Percentiles rank a stretch among this genome's conserved stretches.
Evolutionary conservation across 2,329 filamentous ascomycete genomes (phyloP).

Genomic region (Emmonsiellopsis sp.): DNA sequence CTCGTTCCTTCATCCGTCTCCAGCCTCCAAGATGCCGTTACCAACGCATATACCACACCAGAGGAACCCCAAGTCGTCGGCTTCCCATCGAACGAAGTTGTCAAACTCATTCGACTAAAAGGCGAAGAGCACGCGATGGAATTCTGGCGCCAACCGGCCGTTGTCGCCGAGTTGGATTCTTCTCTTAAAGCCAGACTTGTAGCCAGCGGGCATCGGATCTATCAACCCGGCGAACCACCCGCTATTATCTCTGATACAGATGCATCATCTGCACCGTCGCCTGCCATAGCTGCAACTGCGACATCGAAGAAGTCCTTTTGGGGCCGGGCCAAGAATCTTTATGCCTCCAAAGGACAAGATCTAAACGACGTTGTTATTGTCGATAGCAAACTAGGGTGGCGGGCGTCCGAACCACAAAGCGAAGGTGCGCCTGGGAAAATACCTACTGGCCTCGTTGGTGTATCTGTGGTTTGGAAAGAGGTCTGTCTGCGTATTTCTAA

Average conservation of each 20-base stretch:
- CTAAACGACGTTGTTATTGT: constrained; percentile 12
- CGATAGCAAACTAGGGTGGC: constrained; percentile 23
- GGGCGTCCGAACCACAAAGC: constrained; percentile 10
- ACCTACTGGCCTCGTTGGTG: constrained; percentile 17
- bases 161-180: constrained; percentile 31
- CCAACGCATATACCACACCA: constrained; percentile 11
- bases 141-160: constrained; percentile 35
- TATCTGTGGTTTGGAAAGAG: constrained; percentile 27
- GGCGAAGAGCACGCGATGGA: constrained; percentile 31
- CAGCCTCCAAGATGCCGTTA: constrained; percentile 16
- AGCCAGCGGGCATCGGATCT: constrained; percentile 13
- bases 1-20: constrained; percentile 36
- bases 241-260: neutral
- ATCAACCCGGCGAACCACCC: constrained; percentile 6
- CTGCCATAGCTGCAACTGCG: neutral
- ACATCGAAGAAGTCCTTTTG: constrained; percentile 12
- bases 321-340: constrained; percentile 9
- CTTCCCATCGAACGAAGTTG: constrained; percentile 29
- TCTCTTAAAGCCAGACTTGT: constrained; percentile 22
- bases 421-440: constrained; percentile 8
- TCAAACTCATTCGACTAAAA: constrained; percentile 29
- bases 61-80: constrained; percentile 27
- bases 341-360: neutral
- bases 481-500: constrained; percentile 34
- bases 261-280: neutral